Evolutionary conservation across 140 eudicot genomes (phyloP).

Genomic region (Stevia rebaudiana): DNA sequence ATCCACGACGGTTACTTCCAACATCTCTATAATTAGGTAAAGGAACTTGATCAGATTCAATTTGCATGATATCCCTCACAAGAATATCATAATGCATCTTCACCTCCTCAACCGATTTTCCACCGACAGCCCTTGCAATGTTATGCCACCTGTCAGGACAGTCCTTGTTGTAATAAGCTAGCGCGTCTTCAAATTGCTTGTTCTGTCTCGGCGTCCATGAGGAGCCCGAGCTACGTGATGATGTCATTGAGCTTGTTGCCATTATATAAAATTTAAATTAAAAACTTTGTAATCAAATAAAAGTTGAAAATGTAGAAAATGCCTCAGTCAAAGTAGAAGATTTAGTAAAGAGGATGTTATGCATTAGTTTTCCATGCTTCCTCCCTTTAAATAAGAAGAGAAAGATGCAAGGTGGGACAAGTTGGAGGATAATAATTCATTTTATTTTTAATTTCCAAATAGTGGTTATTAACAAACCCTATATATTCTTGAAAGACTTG

Average conservation of each 20-base stretch:
- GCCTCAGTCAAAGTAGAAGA: slow-evolving; percentile 40
- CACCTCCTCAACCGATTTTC: slow-evolving; percentile 81
- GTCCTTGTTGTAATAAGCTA: slow-evolving; percentile 70
- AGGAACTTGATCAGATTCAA: slow-evolving; percentile 78
- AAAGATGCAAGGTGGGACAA: slow-evolving; percentile 34
- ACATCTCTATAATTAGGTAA: slow-evolving; percentile 56
- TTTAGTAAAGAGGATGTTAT: slow-evolving; percentile 42
- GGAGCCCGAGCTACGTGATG: slow-evolving; percentile 49
- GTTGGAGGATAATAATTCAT: slow-evolving; percentile 39
- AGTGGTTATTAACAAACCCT: slow-evolving; percentile 27
- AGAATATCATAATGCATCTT: slow-evolving; percentile 71
- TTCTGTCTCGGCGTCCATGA: slow-evolving; percentile 77
- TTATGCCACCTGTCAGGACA: slow-evolving; percentile 83
- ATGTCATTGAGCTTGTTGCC: slow-evolving; percentile 64
- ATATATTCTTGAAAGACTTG: slow-evolving; percentile 8
- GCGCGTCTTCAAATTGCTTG: slow-evolving; percentile 86
- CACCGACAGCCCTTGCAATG: slow-evolving; percentile 71
- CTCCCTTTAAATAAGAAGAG: slow-evolving; percentile 42
- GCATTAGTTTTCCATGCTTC: slow-evolving; percentile 35
- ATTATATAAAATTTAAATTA: slow-evolving; percentile 19
- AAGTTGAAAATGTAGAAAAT: slow-evolving; percentile 5
- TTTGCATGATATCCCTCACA: slow-evolving; percentile 60
- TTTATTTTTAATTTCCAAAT: background rate
- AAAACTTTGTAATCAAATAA: slow-evolving; percentile 13
- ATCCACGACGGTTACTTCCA: slow-evolving; percentile 43